Evolutionary conservation across 495 filamentous ascomycete species (phyloP).

Genomic region (Schizothecium vesticola): DNA sequence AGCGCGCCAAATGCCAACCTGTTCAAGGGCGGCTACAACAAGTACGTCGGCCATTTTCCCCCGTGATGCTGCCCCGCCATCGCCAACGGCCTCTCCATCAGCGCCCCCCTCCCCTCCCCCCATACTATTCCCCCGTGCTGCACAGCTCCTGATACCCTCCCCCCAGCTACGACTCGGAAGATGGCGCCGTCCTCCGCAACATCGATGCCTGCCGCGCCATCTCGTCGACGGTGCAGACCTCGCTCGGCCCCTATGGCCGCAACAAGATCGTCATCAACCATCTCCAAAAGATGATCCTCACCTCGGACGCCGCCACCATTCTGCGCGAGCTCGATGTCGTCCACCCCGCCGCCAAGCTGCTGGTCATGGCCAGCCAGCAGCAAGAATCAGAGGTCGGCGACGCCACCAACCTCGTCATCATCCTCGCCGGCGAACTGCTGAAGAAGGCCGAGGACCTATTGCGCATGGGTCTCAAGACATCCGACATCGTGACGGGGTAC

Average conservation of each 20-base stretch:
- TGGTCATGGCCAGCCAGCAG: conserved; percentile 99
- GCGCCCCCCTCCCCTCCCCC: neutral
- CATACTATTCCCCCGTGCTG: conserved; percentile 14
- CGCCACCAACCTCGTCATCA: conserved; percentile 95
- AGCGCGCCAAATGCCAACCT: conserved; percentile 85
- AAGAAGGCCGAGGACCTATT: conserved; percentile 96
- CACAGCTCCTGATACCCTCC: conserved; percentile 18
- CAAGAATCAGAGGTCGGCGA: conserved; percentile 99
- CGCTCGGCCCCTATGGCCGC: conserved; percentile 92
- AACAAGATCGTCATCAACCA: conserved; percentile 99
- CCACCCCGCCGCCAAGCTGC: conserved; percentile 92
- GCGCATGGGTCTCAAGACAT: conserved; percentile 92
- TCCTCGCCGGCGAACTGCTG: conserved; percentile 90
- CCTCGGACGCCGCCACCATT: conserved; percentile 96
- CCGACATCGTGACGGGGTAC: conserved; percentile 91
- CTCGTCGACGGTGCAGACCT: conserved; percentile 91
- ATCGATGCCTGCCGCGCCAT: conserved; percentile 98
- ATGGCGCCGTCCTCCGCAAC: conserved; percentile 96
- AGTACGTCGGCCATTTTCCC: conserved; percentile 51
- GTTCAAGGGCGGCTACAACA: conserved; percentile 96
- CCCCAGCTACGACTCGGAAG: conserved; percentile 89
- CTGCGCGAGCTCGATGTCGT: conserved; percentile 96
- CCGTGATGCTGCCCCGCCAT: conserved; percentile 11
- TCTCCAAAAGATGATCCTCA: conserved; percentile 98
- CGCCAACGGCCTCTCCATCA: neutral